Evolutionary conservation across 306 rosid species (phyloP), one percentile per base, ranked within the genome.

Genomic region (Prunus mongolica): DNA sequence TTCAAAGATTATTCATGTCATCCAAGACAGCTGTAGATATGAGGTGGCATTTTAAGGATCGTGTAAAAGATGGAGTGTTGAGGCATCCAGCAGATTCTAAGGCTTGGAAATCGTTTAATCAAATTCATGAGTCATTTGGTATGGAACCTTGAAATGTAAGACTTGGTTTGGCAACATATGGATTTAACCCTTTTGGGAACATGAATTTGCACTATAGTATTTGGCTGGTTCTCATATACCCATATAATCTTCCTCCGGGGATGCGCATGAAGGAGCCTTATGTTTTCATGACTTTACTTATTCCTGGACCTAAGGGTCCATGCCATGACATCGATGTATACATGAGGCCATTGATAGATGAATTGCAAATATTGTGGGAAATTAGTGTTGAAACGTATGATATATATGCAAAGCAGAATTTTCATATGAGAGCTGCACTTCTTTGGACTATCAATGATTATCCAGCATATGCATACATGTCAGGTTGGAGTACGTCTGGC

Each of bases 231-330:
- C 12, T 65, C 2, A 24, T 65, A 34, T 18, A 32, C 22, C 69
- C 27, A 3, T 65, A 65, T 13, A 65, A 65, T 20, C 54, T 44
- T 20, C 30, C 55, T 67, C 34, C 71, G 0, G n/a, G 30, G 71
- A 67, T 67, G 55, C 41, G 70, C 3, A 65, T 65, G 70, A 65
- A 65, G 1, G 51, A 65, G 50, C 70, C 28, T n/a, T 65, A 19
- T 11, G 41, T 41, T 19, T 38, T 65, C 8, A 2, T 65, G 16
- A 3, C 28, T 19, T n/a, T 65, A 65, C 70, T 65, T 13, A 62
- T 74, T 20, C 60, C 15, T 0, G 50, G 9, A 2, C 27, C 25
- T 0, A 62, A 12, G 14, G 11, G 47, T 10, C n/a, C 12, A 1
- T 30, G 62, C 3, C 46, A 46, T 24, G 61, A 62, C 19, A 27